A percentile compares a stretch with the other conserved stretches of the same genome.
Evolutionary conservation across 768 basidiomycete species (phyloP).

Genomic region (Auricularia heimuer): DNA sequence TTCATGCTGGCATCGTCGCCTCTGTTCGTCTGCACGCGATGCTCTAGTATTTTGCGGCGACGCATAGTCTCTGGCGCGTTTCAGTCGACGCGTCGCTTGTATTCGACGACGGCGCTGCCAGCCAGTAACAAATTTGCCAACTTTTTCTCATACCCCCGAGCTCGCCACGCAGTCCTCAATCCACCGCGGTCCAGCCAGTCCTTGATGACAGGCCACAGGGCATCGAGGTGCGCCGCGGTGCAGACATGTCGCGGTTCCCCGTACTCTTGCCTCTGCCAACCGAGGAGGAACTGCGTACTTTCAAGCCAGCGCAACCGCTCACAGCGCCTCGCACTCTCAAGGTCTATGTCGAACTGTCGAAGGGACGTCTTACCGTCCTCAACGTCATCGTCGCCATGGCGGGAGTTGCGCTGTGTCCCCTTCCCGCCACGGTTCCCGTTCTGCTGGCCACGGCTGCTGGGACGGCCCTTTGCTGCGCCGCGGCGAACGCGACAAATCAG

Average conservation of each 20-base stretch:
- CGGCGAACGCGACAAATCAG: constrained; percentile 93
- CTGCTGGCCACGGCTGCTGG: constrained; percentile 82
- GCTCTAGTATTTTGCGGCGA: no score
- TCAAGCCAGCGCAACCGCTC: not conserved
- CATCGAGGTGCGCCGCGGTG: not conserved
- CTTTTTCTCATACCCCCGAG: not conserved
- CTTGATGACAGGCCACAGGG: not conserved
- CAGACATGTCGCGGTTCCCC: constrained; percentile 1
- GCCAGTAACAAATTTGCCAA: not conserved
- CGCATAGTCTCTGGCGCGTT: no score
- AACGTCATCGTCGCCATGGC: constrained; percentile 86
- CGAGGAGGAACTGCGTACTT: not conserved
- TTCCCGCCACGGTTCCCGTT: constrained; percentile 74
- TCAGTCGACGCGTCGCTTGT: no score
- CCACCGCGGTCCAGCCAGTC: not conserved
- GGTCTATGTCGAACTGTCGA: constrained; percentile 74
- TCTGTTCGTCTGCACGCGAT: no score
- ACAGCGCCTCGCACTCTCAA: constrained; percentile 15
- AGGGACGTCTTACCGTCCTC: constrained; percentile 71
- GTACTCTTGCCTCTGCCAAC: not conserved
- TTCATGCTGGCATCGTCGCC: no score
- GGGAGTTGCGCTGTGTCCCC: constrained; percentile 85
- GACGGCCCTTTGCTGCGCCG: constrained; percentile 82
- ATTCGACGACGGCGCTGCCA: not conserved
- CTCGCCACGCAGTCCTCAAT: not conserved